A percentile compares a stretch with the other conserved stretches of the same genome.
Conservation (phyloP, 345 rosid genomes). For the Camelina sativa region DNA sequence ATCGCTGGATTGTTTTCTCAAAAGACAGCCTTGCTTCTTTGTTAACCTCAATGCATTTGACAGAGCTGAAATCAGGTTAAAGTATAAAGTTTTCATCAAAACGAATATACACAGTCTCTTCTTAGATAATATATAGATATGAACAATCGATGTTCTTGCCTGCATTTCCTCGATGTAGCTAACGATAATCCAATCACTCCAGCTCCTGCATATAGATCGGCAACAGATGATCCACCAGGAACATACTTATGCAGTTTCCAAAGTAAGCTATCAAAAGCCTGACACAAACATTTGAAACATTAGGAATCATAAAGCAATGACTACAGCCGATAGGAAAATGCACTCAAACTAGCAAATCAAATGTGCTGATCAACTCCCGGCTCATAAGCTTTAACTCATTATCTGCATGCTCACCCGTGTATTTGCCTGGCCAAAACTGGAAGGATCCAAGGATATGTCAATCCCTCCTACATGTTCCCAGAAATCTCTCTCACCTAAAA, state of each 20-base stretch:
- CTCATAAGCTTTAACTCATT: slow-evolving; percentile 3
- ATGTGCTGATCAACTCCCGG: neutral
- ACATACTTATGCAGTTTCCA: slow-evolving; percentile 88
- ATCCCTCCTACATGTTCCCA: slow-evolving; percentile 97
- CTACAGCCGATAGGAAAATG: slow-evolving; percentile 5
- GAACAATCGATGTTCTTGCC: slow-evolving; percentile 52
- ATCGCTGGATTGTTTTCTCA: slow-evolving; percentile 81
- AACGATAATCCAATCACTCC: slow-evolving; percentile 92
- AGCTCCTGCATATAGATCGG: slow-evolving; percentile 97
- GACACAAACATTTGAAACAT: slow-evolving; percentile 20
- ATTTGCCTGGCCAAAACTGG: slow-evolving; percentile 97
- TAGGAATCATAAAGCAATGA: slow-evolving; percentile 9
- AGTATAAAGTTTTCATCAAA: slow-evolving; percentile 3
- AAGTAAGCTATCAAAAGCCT: slow-evolving; percentile 70
- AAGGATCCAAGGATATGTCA: slow-evolving; percentile 88
- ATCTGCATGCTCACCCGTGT: slow-evolving; percentile 56
- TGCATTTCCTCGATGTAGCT: slow-evolving; percentile 86
- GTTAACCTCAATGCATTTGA: slow-evolving; percentile 90
- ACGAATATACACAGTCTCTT: slow-evolving; percentile 6
- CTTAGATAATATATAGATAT: slow-evolving; percentile 5
- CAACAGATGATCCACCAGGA: slow-evolving; percentile 82
- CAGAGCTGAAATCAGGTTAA: slow-evolving; percentile 60
- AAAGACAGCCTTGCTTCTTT: slow-evolving; percentile 88
- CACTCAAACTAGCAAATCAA: slow-evolving; percentile 4
- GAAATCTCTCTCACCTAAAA: slow-evolving; percentile 86